Percentiles rank a stretch among this genome's conserved stretches.
Conservation (phyloP, 2,329 filamentous ascomycete genomes). For the Fusarium papillatum region DNA sequence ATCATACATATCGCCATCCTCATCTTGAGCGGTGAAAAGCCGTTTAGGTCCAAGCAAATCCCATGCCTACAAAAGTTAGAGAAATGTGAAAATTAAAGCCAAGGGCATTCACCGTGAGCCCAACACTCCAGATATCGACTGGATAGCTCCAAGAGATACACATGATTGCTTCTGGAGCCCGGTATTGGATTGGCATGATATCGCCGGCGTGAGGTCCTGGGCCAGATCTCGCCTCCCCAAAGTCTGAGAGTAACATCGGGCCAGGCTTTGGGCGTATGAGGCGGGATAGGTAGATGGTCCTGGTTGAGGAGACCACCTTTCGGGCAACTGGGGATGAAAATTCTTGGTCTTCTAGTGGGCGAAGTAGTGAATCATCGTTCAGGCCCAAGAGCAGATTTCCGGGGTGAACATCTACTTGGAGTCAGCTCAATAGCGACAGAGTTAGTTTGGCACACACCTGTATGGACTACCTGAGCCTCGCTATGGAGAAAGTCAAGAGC, state of each 20-base stretch:
- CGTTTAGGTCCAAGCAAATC: constrained; percentile 35
- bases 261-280: constrained; percentile 41
- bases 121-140: constrained; percentile 48
- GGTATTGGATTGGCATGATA: constrained; percentile 45
- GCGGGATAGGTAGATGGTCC: constrained; percentile 45
- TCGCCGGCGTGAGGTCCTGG: constrained; percentile 44
- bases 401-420: constrained; percentile 39
- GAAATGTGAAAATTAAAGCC: neutral
- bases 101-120: constrained; percentile 33
- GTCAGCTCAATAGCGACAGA: neutral
- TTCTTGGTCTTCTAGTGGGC: constrained; percentile 38
- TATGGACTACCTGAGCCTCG: constrained; percentile 48
- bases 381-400: constrained; percentile 42
- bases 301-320: constrained; percentile 25
- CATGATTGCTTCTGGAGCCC: constrained; percentile 43
- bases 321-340: constrained; percentile 38
- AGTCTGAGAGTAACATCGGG: constrained; percentile 45
- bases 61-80: constrained; percentile 31
- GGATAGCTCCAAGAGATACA: constrained; percentile 40
- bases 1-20: constrained; percentile 39
- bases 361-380: constrained; percentile 38
- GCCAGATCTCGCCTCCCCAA: constrained; percentile 44
- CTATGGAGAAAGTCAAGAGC: constrained; percentile 52
- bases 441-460: constrained; percentile 37
- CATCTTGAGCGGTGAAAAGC: constrained; percentile 36